Evolutionary conservation across 306 rosid species (phyloP), one percentile per base, ranked within the genome.

Genomic region (Rosa rugosa): DNA sequence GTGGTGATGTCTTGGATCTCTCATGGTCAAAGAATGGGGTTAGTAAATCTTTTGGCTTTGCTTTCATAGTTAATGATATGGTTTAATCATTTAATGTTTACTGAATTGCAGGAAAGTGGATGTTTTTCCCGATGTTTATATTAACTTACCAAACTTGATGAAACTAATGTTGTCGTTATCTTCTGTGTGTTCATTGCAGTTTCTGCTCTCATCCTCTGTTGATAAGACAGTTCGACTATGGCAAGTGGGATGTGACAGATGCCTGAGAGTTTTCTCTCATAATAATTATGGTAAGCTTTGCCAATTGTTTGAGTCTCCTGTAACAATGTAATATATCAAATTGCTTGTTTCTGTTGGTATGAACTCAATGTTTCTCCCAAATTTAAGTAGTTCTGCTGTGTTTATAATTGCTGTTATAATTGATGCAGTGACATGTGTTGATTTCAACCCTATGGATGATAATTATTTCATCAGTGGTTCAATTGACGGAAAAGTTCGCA

Each of bases 401-500:
- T 46, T 71, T 45, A 79, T 83, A 70, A 59, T 82, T 79, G 7
- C 44, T 75, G 80, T 74, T 75, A 60, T 80, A 64, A 38, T 80
- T 77, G 79, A 63, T 89, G 94, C 96, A 94, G 98, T 94, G 69
- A 91, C 98, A 0, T 89, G 96, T 76, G 90, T 94, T 56, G 71
- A 92, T 80, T 94, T 94, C 88, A 87, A 86, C 77, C 98, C 97
- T 11, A 70, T 86, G 84, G 90, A 94, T 77, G 97, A 85, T 70
- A 86, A 94, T 56, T 69, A 89, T 62, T 91, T 94, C 91, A 83
- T 94, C 80, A 94, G 98, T 57, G 97, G 98, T 67, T 94, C 98
- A 47, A 91, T 94, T 63, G 98, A 94, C 60, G 98, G 98, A 71
- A 94, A 94, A 86, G 98, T 94, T 82, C 97, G 97, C 70, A 94